Percentiles rank a stretch among this genome's conserved stretches.
Conservation (phyloP, 768 basidiomycete species). For the Amanita inopinata region DNA sequence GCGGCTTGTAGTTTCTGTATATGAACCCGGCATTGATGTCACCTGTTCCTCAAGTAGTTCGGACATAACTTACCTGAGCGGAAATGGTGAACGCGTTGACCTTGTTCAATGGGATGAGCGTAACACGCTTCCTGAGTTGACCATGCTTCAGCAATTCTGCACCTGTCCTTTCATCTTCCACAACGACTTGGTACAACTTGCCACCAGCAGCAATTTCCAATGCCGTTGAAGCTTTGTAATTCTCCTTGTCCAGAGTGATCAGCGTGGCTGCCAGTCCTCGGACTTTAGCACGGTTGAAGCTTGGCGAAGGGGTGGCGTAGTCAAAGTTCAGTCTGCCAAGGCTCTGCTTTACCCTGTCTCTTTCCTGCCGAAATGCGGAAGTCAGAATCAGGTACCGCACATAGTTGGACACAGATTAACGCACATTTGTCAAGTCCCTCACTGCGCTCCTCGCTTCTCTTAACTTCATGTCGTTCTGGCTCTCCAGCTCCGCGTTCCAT, state of each 20-base stretch:
- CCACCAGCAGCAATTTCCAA: slow-evolving; percentile 89
- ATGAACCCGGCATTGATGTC: too few species aligned
- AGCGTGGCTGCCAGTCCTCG: slow-evolving; percentile 90
- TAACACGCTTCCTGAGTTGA: slow-evolving; percentile 76
- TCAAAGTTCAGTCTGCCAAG: slow-evolving; percentile 74
- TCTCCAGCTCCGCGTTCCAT: slow-evolving; percentile 74
- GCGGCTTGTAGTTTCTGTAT: slow-evolving; percentile 70
- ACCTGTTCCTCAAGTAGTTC: too few species aligned
- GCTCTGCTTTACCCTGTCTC: slow-evolving; percentile 56
- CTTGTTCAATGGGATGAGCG: slow-evolving; percentile 90
- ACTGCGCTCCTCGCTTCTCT: slow-evolving; percentile 45
- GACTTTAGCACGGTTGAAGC: slow-evolving; percentile 79
- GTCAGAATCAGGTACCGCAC: neutral
- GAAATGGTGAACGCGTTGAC: slow-evolving; percentile 53
- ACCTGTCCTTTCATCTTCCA: slow-evolving; percentile 84
- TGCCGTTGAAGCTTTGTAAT: slow-evolving; percentile 78
- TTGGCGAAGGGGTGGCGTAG: slow-evolving; percentile 64
- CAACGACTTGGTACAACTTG: slow-evolving; percentile 87
- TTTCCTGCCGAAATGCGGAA: slow-evolving; percentile 32
- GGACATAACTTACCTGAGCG: slow-evolving; percentile 31
- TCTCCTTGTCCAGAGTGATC: slow-evolving; percentile 58
- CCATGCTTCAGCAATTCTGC: slow-evolving; percentile 72
- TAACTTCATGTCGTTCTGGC: slow-evolving; percentile 39
- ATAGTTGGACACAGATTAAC: slow-evolving; percentile 11
- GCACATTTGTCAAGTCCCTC: slow-evolving; percentile 53